Conservation (phyloP, 495 filamentous ascomycete genomes). For the Aspergillus heteromorphus region DNA sequence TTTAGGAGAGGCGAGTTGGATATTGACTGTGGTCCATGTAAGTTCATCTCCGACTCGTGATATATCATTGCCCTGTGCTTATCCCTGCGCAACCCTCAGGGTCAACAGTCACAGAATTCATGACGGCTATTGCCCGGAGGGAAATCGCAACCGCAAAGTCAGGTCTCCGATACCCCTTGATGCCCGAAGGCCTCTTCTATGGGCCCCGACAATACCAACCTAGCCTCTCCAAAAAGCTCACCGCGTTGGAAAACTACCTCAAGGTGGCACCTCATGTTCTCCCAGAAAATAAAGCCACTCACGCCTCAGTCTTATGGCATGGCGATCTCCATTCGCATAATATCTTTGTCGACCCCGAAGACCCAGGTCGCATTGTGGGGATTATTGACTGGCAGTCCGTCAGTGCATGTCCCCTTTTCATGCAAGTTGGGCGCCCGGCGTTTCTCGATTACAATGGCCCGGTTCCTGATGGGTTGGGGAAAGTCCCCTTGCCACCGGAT, state of each 20-base stretch:
- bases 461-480: constrained; percentile 14
- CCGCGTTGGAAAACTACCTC: constrained; percentile 18
- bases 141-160: constrained; percentile 20
- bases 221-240: constrained; percentile 19
- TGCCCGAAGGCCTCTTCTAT: constrained; percentile 21
- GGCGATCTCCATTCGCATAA: constrained; percentile 21
- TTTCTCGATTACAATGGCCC: constrained; percentile 24
- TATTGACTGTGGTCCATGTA: constrained; percentile 26
- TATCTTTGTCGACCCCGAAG: constrained; percentile 23
- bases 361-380: constrained; percentile 17
- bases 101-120: constrained; percentile 16
- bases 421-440: constrained; percentile 18
- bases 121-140: constrained; percentile 14
- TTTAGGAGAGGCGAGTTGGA: constrained; percentile 18
- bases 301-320: constrained; percentile 22
- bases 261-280: constrained; percentile 17
- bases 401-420: constrained; percentile 19
- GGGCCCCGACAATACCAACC: constrained; percentile 24
- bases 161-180: constrained; percentile 18
- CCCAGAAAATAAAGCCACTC: constrained; percentile 14
- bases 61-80: constrained; percentile 11
- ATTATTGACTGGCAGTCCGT: constrained; percentile 27
- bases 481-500: constrained; percentile 16
- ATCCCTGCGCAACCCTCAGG: constrained; percentile 11
- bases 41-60: constrained; percentile 11